Evolutionary conservation across 306 rosid species (phyloP).

Genomic region (Purshia tridentata): DNA sequence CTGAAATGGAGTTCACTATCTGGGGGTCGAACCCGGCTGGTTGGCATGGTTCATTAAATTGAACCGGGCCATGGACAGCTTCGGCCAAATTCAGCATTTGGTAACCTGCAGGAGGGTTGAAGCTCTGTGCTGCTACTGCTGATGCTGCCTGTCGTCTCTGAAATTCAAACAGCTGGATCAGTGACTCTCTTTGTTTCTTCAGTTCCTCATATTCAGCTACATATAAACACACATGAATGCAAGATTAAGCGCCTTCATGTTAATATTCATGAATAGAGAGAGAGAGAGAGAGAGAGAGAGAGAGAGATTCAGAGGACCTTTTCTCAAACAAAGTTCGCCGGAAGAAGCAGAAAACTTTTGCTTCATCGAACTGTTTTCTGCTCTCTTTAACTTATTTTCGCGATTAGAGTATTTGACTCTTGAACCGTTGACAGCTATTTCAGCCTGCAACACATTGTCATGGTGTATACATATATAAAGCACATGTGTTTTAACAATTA

Average conservation of each 20-base stretch:
- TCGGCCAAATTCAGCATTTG: background rate
- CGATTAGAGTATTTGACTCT: slow-evolving; percentile 11
- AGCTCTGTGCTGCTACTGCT: no score
- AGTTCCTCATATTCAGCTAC: slow-evolving; percentile 31
- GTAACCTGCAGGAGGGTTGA: background rate
- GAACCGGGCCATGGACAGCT: background rate
- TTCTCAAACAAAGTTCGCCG: slow-evolving; percentile 22
- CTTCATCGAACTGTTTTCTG: slow-evolving; percentile 27
- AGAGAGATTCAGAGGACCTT: slow-evolving; percentile 20
- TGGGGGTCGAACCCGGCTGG: background rate
- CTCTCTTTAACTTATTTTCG: slow-evolving; percentile 20
- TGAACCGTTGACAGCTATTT: slow-evolving; percentile 20
- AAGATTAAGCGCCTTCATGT: no score
- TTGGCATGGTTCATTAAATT: background rate
- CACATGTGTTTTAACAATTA: background rate
- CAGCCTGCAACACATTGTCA: slow-evolving; percentile 16
- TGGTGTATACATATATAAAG: background rate
- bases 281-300: background rate
- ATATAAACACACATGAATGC: background rate
- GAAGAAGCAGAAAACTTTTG: slow-evolving; percentile 13
- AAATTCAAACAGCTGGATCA: slow-evolving; percentile 8
- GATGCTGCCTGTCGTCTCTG: background rate
- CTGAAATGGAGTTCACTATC: background rate
- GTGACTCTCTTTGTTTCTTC: slow-evolving; percentile 23
- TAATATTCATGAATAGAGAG: no score